Base-by-base conservation (phyloP, 306 rosid genomes). In the Abrus precatorius region DNA sequence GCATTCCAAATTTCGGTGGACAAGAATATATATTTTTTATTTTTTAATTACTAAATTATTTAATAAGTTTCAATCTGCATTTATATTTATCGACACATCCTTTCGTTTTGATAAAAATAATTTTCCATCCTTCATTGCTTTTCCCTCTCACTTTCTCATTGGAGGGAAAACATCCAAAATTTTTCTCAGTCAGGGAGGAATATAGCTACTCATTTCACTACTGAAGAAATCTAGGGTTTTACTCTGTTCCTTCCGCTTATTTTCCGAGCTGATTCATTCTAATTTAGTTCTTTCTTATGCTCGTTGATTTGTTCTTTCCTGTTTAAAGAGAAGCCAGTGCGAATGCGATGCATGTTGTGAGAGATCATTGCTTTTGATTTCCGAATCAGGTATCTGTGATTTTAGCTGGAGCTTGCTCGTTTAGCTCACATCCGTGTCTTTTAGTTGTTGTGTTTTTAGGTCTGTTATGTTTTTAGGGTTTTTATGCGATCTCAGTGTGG, bases 131-230 rank as follows among this genome's bases (percentile, higher is more conserved):
- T 82, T 69, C 67, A 14, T 65, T n/a, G 57, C 20, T 87, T 94
- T 92, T 92, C 98, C 97, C 98, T 90, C 97, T 90, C 95, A 90
- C 90, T 87, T 86, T 88, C 72, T 64, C 85, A 69, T 88, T 92
- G 97, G 98, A 94, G 95, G 97, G 95, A 92, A 89, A 86, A 67
- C 82, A 73, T 71, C 88, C 81, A 66, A 88, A 85, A 61, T 14
- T 80, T 64, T 84, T 30, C 20, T 48, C n/a, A 1, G 44, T 32
- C 55, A 14, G 9, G 6, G 70, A 74, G 44, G 72, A 64, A 55
- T 86, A 73, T 69, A 71, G 45, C 83, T 83, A 52, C 81, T 80
- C 71, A 84, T 79, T 72, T 49, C 13, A 44, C 86, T 40, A 45
- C 64, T 72, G 9, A 69, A 85, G 76, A 84, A 80, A 41, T 77